phyloP scores from a whole-genome alignment of 495 filamentous ascomycete species.

The Penicillium argentinense region DNA sequence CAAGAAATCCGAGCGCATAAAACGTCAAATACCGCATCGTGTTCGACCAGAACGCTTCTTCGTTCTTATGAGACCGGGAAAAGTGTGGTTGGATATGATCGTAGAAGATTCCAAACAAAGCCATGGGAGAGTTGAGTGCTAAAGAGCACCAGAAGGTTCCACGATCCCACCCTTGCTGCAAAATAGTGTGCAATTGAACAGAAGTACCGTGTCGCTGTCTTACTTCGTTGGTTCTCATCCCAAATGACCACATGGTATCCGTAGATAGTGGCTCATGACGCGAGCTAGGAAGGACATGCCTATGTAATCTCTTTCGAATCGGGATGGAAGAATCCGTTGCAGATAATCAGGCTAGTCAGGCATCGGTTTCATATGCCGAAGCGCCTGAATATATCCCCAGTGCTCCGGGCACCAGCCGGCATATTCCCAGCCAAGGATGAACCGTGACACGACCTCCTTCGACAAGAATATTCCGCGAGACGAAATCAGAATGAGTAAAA shows the following conservation, averaged over 20 bases:
- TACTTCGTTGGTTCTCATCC: no score
- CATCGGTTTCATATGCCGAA: conserved; percentile 8
- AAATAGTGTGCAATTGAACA: conserved; percentile 3
- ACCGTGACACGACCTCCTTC: conserved; percentile 12
- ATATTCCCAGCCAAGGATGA: conserved; percentile 18
- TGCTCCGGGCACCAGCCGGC: conserved; percentile 14
- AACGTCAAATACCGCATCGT: conserved; percentile 26
- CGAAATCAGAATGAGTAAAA: conserved; percentile 20
- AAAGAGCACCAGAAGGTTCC: conserved; percentile 31
- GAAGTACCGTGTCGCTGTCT: no score
- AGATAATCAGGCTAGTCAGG: conserved; percentile 16
- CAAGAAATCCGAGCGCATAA: conserved; percentile 8
- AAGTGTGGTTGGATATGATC: conserved; percentile 27
- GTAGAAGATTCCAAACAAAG: conserved; percentile 24
- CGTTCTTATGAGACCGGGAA: conserved; percentile 8
- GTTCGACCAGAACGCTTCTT: conserved; percentile 11
- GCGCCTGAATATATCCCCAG: conserved; percentile 12
- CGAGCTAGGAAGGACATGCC: conserved; percentile 4
- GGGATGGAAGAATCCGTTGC: conserved; percentile 12
- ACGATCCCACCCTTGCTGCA: conserved; percentile 15
- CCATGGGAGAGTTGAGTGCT: conserved; percentile 19
- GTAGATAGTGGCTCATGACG: no score
- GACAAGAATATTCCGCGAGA: conserved; percentile 22
- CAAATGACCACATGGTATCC: no score
- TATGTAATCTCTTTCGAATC: conserved; percentile 15